phyloP scores from a whole-genome alignment of 139 green algal genomes.

The Nannochloris sp. region DNA sequence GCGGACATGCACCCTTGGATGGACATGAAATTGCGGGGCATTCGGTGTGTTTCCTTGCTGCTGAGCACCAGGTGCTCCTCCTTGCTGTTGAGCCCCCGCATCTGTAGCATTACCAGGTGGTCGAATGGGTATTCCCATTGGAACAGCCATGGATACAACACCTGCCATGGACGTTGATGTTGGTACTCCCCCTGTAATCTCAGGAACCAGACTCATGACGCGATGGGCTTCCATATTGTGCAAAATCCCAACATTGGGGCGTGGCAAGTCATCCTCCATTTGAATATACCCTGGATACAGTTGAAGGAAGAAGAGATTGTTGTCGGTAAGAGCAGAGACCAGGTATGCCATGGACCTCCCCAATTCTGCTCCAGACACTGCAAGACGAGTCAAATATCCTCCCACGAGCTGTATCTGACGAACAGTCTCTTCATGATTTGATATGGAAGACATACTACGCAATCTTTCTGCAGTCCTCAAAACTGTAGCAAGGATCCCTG shows the following conservation, averaged over 20 bases:
- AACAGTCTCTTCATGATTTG: slow-evolving; percentile 3
- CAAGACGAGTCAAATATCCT: background rate
- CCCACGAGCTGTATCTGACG: background rate
- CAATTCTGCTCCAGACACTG: background rate
- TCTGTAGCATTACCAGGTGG: background rate
- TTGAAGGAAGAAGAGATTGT: background rate
- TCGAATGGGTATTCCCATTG: background rate
- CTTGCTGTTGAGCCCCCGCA: background rate
- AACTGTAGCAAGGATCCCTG: background rate
- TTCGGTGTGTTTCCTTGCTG: background rate
- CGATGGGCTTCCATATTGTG: slow-evolving; percentile 2
- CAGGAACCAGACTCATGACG: background rate
- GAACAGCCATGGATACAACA: background rate
- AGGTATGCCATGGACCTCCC: background rate
- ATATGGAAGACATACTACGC: background rate
- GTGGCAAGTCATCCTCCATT: background rate
- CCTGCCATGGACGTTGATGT: background rate
- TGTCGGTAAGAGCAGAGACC: background rate
- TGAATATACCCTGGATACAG: slow-evolving; percentile 3
- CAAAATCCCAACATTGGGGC: background rate
- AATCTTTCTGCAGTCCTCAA: slow-evolving; percentile 5
- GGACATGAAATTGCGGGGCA: background rate
- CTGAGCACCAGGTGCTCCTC: background rate
- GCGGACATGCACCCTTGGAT: too few species aligned
- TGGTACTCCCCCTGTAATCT: background rate